These are phyloP conservation scores for Colletotrichum musicola DNA, from an alignment of 2,329 filamentous ascomycete species.

Conservation along the genomic window DNA sequence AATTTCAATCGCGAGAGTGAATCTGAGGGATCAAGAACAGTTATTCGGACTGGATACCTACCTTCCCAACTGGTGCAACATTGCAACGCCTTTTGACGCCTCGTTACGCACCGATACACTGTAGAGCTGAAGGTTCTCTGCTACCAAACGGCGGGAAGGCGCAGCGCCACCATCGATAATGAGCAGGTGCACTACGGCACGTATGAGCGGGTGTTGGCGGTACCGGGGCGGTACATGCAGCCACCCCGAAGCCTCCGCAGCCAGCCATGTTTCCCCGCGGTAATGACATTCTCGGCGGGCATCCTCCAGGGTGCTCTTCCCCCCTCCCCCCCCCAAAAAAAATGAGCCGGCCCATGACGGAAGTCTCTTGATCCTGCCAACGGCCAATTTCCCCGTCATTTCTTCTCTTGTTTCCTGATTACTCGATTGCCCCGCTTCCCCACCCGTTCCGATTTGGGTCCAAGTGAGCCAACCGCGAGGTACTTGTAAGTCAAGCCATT, in stretches of 20 bases:
- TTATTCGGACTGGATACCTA: no score
- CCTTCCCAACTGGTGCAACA: no score
- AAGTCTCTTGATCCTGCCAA: neutral
- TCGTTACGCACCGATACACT: no score
- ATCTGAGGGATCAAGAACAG: no score
- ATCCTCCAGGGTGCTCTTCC: no score
- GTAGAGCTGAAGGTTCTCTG: neutral
- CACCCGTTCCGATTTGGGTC: constrained; percentile 31
- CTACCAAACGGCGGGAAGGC: constrained; percentile 29
- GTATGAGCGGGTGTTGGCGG: constrained; percentile 5
- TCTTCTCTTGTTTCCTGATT: constrained; percentile 9
- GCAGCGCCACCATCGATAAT: constrained; percentile 5
- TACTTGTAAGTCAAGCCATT: no score
- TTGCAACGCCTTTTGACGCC: neutral
- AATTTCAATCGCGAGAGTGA: neutral
- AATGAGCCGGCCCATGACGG: no score
- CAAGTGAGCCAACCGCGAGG: no score
- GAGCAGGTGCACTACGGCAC: neutral
- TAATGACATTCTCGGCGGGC: neutral
- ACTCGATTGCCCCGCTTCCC: constrained; percentile 24
- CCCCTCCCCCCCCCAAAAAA: no score
- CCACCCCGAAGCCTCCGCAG: constrained; percentile 18
- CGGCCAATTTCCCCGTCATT: constrained; percentile 13
- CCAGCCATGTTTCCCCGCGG: constrained; percentile 11
- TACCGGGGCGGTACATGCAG: constrained; percentile 35